Percentiles rank a stretch among this genome's conserved stretches.
phyloP scores from a whole-genome alignment of 306 rosid genomes.

The Sphenostylis stenocarpa region DNA sequence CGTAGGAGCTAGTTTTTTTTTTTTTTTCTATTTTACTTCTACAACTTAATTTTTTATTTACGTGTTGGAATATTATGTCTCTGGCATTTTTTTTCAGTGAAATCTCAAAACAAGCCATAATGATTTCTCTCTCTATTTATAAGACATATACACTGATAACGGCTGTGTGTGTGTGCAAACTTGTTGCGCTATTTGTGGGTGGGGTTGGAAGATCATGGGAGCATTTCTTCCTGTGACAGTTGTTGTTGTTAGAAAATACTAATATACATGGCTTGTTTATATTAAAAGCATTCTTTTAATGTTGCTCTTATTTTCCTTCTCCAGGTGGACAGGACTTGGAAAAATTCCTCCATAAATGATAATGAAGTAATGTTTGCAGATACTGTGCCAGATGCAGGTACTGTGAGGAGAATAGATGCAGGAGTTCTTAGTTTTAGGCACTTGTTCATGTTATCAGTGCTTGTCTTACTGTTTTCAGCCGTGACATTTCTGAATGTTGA shows the following conservation, averaged over 20 bases:
- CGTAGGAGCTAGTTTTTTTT: too few relatives aligned
- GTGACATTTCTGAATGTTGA: conserved; percentile 42
- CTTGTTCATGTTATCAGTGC: conserved; percentile 37
- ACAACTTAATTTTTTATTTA: too few relatives aligned
- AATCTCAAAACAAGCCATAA: background rate
- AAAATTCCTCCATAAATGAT: conserved; percentile 35
- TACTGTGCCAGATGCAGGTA: conserved; percentile 43
- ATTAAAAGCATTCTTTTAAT: background rate
- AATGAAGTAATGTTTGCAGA: conserved; percentile 31
- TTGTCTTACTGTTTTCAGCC: conserved; percentile 54
- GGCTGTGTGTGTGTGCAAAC: background rate
- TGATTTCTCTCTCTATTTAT: background rate
- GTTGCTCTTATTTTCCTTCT: conserved; percentile 19
- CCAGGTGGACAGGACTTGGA: conserved; percentile 44
- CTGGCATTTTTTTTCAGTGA: too few relatives aligned
- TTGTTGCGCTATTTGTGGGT: background rate
- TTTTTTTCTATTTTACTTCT: too few relatives aligned
- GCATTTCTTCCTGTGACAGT: background rate
- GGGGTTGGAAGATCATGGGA: background rate
- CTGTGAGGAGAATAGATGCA: conserved; percentile 76
- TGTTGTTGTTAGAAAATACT: background rate
- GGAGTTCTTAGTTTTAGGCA: conserved; percentile 65
- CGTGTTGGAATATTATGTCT: too few relatives aligned
- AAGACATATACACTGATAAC: background rate
- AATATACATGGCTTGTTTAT: background rate